phyloP scores from a whole-genome alignment of 495 filamentous ascomycete genomes.

The Acidomyces sp. region DNA sequence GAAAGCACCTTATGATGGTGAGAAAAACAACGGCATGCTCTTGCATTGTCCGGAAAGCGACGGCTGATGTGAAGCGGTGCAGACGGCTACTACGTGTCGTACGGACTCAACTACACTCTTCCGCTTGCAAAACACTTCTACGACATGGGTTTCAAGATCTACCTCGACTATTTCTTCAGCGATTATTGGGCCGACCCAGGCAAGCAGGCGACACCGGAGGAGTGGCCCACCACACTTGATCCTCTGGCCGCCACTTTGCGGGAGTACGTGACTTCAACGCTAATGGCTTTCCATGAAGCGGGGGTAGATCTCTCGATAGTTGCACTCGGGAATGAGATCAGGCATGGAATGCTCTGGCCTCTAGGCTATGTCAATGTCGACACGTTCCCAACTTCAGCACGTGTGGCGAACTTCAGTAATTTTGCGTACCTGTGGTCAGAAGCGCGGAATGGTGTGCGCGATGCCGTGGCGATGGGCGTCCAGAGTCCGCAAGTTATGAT shows the following conservation, averaged over 20 bases:
- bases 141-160: slow-evolving; percentile 27
- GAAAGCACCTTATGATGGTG: slow-evolving; percentile 13
- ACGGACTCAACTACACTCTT: slow-evolving; percentile 25
- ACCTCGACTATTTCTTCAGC: slow-evolving; percentile 22
- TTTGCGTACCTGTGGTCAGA: slow-evolving; percentile 29
- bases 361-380: slow-evolving; percentile 29
- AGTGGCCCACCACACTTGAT: slow-evolving; percentile 22
- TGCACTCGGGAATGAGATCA: slow-evolving; percentile 35
- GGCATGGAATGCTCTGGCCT: slow-evolving; percentile 36
- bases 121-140: slow-evolving; percentile 26
- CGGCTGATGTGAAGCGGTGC: neutral
- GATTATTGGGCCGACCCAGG: slow-evolving; percentile 33
- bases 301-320: slow-evolving; percentile 30
- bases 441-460: slow-evolving; percentile 29
- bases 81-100: slow-evolving; percentile 14
- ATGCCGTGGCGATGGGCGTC: slow-evolving; percentile 22
- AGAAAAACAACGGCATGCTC: neutral
- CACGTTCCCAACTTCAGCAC: slow-evolving; percentile 15
- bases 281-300: slow-evolving; percentile 27
- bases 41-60: neutral
- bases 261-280: slow-evolving; percentile 30
- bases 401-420: slow-evolving; percentile 28
- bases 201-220: slow-evolving; percentile 26
- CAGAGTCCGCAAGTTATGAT: slow-evolving; percentile 33
- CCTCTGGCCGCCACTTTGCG: slow-evolving; percentile 22